Conservation (phyloP, 176 grass and related monocot genomes). For the Rhynchospora breviuscula region DNA sequence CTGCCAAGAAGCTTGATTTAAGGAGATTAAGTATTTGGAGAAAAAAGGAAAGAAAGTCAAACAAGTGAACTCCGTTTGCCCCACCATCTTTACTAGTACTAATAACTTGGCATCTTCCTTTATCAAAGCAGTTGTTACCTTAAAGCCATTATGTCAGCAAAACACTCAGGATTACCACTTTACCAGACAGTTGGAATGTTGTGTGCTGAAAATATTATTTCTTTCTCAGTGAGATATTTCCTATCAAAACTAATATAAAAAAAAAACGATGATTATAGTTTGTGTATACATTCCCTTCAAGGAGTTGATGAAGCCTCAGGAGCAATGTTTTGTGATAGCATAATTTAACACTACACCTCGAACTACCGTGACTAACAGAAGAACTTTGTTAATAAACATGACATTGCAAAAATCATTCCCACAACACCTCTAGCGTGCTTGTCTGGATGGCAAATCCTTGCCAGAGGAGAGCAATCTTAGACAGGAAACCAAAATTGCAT, state of each 20-base stretch:
- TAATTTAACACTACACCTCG: background rate
- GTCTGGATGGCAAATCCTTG: background rate
- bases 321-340: background rate
- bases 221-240: background rate
- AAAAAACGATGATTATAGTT: too few relatives aligned
- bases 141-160: background rate
- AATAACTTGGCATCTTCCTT: background rate
- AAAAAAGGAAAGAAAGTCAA: too few relatives aligned
- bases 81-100: background rate
- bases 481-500: background rate
- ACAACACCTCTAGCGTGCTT: background rate
- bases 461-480: background rate
- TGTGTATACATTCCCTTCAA: background rate
- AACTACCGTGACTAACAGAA: background rate
- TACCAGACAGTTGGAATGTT: background rate
- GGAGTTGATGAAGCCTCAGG: background rate
- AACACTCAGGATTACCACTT: background rate
- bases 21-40: too few relatives aligned
- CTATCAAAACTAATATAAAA: too few relatives aligned
- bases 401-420: background rate
- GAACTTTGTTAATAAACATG: background rate
- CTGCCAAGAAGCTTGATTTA: too few relatives aligned
- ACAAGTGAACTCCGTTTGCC: background rate
- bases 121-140: background rate
- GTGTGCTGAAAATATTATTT: background rate